These are phyloP conservation scores for Imleria badia DNA, from an alignment of 768 basidiomycete species.

Conservation along the genomic window DNA sequence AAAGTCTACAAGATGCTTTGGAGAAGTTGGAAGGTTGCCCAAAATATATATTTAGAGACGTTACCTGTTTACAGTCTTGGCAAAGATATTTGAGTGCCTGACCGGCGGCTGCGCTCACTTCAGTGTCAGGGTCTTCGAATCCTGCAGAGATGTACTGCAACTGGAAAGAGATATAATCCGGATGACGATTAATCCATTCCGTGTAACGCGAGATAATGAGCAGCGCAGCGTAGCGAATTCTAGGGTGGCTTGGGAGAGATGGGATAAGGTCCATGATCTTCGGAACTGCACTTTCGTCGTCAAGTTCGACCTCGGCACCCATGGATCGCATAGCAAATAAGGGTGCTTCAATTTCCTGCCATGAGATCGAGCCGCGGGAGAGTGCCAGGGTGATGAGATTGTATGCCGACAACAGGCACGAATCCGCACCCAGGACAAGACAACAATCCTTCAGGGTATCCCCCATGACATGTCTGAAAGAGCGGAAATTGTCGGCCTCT, in stretches of 20 bases:
- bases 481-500: conserved; percentile 91
- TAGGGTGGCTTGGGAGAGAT: conserved; percentile 83
- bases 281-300: conserved; percentile 84
- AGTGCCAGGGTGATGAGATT: conserved; percentile 77
- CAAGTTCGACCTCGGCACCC: conserved; percentile 88
- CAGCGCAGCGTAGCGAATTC: conserved; percentile 92
- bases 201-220: conserved; percentile 95
- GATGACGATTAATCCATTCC: conserved; percentile 92
- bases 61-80: conserved; percentile 90
- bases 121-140: conserved; percentile 75
- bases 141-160: conserved; percentile 91
- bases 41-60: conserved; percentile 5
- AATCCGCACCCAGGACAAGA: conserved; percentile 83
- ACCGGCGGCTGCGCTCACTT: conserved; percentile 91
- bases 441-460: conserved; percentile 99
- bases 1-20: conserved; percentile 86
- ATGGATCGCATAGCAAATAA: conserved; percentile 97
- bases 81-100: conserved; percentile 96
- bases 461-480: conserved; percentile 97
- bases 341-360: conserved; percentile 98
- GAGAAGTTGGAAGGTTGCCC: background rate
- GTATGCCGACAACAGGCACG: conserved; percentile 79
- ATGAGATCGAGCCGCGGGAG: conserved; percentile 60
- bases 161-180: conserved; percentile 80
- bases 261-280: conserved; percentile 96